These are phyloP conservation scores for Eragrostis tef DNA, from an alignment of 202 grass and related monocot species.

Conservation along the genomic window DNA sequence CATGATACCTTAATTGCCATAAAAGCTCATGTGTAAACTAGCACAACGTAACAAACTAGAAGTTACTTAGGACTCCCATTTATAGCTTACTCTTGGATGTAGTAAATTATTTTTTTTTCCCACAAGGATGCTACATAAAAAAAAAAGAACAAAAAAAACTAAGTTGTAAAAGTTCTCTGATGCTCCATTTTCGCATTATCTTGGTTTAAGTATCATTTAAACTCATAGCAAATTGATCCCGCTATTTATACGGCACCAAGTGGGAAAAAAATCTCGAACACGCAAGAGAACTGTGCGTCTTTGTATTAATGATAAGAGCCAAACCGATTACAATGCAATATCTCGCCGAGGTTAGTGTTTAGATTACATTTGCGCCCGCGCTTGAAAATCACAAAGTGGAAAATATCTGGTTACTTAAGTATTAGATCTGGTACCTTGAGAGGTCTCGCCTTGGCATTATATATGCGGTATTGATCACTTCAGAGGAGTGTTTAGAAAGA, in stretches of 20 bases:
- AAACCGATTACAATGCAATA: too few relatives aligned
- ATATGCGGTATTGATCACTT: conserved; percentile 85
- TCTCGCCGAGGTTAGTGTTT: too few relatives aligned
- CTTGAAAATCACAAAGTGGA: not conserved
- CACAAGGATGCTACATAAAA: not conserved
- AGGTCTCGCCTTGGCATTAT: conserved; percentile 85
- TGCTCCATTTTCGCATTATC: not conserved
- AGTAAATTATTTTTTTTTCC: conserved; percentile 5
- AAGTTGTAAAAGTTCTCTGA: conserved; percentile 5
- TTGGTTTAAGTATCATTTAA: conserved; percentile 28
- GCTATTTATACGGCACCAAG: conserved; percentile 5
- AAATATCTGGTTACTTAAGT: conserved; percentile 22
- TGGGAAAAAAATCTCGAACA: not conserved
- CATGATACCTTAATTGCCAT: not conserved
- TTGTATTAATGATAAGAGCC: too few relatives aligned
- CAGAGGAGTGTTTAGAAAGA: conserved; percentile 67
- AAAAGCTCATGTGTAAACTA: conserved; percentile 13
- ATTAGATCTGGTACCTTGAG: conserved; percentile 71
- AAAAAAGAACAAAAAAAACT: not conserved
- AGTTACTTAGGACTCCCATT: not conserved
- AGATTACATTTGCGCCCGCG: too few relatives aligned
- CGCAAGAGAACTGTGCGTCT: too few relatives aligned
- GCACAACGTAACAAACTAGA: not conserved
- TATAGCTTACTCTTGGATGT: conserved; percentile 15
- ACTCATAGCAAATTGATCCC: not conserved